A percentile compares a stretch with the other conserved stretches of the same genome.
Conservation (phyloP, 2,329 filamentous ascomycete genomes). For the Epichloe glyceriae region DNA sequence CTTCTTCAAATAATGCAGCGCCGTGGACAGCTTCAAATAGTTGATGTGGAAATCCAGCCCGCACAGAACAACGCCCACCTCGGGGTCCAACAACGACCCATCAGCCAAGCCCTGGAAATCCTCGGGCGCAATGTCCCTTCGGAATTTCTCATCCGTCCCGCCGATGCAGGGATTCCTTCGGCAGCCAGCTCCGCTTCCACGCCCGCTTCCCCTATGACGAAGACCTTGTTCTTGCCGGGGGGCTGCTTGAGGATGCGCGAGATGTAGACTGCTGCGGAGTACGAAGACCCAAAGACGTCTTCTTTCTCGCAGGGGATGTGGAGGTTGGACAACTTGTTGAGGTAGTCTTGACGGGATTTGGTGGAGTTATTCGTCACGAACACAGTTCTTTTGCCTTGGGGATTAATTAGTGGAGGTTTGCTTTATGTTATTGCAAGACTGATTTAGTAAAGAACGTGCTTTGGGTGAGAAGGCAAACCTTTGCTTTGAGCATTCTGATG, state of each 20-base stretch:
- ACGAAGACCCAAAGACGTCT: conserved; percentile 92
- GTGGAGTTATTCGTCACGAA: conserved; percentile 99
- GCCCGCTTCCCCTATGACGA: conserved; percentile 79
- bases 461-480: conserved; percentile 34
- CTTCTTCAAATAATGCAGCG: conserved; percentile 70
- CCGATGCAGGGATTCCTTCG: conserved; percentile 72
- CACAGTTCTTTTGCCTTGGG: conserved; percentile 71
- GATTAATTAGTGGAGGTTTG: neutral
- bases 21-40: conserved; percentile 80
- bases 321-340: conserved; percentile 73
- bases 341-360: conserved; percentile 85
- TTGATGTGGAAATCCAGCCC: conserved; percentile 92
- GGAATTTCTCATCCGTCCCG: conserved; percentile 67
- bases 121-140: conserved; percentile 64
- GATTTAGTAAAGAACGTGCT: too few relatives aligned
- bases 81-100: conserved; percentile 63
- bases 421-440: neutral
- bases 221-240: conserved; percentile 78
- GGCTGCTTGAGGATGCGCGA: conserved; percentile 76
- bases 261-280: conserved; percentile 93
- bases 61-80: conserved; percentile 79
- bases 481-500: conserved; percentile 65
- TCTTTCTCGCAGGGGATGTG: conserved; percentile 70
- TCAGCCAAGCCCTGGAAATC: conserved; percentile 74
- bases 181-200: conserved; percentile 78